phyloP scores from a whole-genome alignment of 2,329 filamentous ascomycete species.

The Fusarium falciforme region DNA sequence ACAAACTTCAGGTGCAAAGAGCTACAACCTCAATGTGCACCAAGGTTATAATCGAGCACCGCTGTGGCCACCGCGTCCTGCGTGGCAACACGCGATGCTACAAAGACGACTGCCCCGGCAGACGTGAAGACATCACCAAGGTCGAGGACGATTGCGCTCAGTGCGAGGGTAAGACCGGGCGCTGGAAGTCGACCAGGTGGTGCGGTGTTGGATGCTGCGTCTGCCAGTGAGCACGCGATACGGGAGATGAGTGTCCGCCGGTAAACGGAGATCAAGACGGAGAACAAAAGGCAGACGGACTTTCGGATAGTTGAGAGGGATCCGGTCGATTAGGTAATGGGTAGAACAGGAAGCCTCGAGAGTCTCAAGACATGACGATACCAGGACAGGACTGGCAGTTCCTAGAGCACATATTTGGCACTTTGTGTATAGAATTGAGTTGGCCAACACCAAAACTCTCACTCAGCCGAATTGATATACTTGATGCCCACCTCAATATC shows the following conservation, averaged over 20 bases:
- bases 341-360: background rate
- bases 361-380: background rate
- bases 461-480: background rate
- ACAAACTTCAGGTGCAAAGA: background rate
- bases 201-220: constrained; percentile 51
- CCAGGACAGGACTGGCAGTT: background rate
- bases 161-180: constrained; percentile 46
- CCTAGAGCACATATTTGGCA: background rate
- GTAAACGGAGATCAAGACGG: background rate
- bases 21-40: constrained; percentile 46
- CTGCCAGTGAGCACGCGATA: constrained; percentile 33
- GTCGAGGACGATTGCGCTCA: constrained; percentile 49
- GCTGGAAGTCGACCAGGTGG: constrained; percentile 50
- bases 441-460: background rate
- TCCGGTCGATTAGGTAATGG: background rate
- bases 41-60: constrained; percentile 49
- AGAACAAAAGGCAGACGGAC: background rate
- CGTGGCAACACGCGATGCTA: constrained; percentile 53
- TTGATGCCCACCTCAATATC: background rate
- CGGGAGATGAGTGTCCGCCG: background rate
- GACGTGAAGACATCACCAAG: constrained; percentile 46
- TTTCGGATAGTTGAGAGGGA: background rate
- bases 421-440: background rate
- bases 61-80: constrained; percentile 51
- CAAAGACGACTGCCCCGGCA: constrained; percentile 45